Percentiles rank a stretch among this genome's conserved stretches.
These are phyloP conservation scores for Starmerella apicola DNA, from an alignment of 805 yeast species.

Conservation along the genomic window DNA sequence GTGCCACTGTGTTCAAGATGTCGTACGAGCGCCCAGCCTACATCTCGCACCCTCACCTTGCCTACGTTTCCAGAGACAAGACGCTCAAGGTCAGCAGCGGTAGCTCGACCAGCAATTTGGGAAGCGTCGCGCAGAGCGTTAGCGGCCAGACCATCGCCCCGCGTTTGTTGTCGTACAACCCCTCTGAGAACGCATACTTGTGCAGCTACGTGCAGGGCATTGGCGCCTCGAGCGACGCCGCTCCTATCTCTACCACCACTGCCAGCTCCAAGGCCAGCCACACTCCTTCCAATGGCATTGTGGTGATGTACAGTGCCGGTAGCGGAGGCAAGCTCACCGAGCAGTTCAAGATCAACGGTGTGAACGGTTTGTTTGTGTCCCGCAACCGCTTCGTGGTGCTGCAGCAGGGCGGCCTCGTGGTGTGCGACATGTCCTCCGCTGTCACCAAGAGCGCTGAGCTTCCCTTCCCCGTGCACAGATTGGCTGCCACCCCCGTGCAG, in stretches of 20 bases:
- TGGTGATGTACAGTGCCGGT: not conserved
- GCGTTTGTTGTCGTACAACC: slow-evolving; percentile 67
- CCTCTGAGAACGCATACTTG: slow-evolving; percentile 76
- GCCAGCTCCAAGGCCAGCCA: not conserved
- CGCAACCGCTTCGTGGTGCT: slow-evolving; percentile 88
- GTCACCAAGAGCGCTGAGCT: slow-evolving; percentile 66
- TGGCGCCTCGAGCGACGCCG: slow-evolving; percentile 40
- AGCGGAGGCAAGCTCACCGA: not conserved
- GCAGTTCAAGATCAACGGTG: slow-evolving; percentile 42
- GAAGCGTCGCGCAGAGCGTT: slow-evolving; percentile 34
- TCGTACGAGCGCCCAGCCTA: slow-evolving; percentile 97
- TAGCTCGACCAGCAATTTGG: slow-evolving; percentile 44
- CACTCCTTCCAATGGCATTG: not conserved
- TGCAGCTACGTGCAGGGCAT: slow-evolving; percentile 49
- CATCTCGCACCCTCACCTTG: slow-evolving; percentile 47
- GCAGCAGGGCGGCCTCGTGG: slow-evolving; percentile 55
- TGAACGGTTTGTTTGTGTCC: slow-evolving; percentile 80
- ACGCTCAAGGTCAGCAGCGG: slow-evolving; percentile 41
- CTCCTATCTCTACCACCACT: slow-evolving; percentile 23
- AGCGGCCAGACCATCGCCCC: slow-evolving; percentile 1
- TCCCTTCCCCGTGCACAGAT: slow-evolving; percentile 47
- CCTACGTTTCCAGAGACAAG: slow-evolving; percentile 69
- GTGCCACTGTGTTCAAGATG: slow-evolving; percentile 94
- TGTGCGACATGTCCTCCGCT: slow-evolving; percentile 70
- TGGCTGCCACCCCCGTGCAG: slow-evolving; percentile 59